Percentiles rank a stretch among this genome's conserved stretches.
Evolutionary conservation across 305 asterid species (phyloP).

Genomic region (Striga hermonthica): DNA sequence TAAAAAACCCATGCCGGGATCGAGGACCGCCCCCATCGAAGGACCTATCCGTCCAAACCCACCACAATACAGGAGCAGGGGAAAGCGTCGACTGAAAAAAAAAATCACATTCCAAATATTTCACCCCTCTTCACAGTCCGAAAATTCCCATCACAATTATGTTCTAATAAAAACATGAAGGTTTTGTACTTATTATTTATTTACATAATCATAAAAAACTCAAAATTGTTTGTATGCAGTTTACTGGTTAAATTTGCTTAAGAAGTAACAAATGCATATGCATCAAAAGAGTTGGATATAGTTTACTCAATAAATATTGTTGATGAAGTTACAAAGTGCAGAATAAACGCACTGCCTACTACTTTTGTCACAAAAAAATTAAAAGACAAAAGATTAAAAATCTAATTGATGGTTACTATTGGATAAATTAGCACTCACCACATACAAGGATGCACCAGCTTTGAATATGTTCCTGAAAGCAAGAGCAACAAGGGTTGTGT

Average conservation of each 20-base stretch:
- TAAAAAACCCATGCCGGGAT: no score
- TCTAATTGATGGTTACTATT: background rate
- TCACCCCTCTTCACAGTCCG: no score
- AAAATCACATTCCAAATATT: no score
- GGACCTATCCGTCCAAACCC: no score
- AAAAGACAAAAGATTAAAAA: constrained; percentile 3
- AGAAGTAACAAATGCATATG: background rate
- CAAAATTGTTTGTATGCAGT: background rate
- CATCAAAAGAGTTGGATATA: background rate
- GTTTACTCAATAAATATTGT: background rate
- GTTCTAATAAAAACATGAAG: background rate
- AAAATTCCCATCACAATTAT: background rate
- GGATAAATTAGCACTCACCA: constrained; percentile 32
- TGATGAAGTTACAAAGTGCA: background rate
- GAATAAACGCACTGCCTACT: constrained; percentile 2
- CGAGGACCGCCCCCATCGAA: no score
- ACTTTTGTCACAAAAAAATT: constrained; percentile 9
- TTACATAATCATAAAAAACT: background rate
- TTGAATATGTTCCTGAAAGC: constrained; percentile 78
- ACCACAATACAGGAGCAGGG: no score
- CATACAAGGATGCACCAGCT: constrained; percentile 98
- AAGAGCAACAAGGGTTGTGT: constrained; percentile 92
- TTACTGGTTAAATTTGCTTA: background rate
- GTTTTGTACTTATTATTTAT: background rate
- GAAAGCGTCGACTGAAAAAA: no score